These are phyloP conservation scores for Neonectria hederae DNA, from an alignment of 2,329 filamentous ascomycete species.

Conservation along the genomic window DNA sequence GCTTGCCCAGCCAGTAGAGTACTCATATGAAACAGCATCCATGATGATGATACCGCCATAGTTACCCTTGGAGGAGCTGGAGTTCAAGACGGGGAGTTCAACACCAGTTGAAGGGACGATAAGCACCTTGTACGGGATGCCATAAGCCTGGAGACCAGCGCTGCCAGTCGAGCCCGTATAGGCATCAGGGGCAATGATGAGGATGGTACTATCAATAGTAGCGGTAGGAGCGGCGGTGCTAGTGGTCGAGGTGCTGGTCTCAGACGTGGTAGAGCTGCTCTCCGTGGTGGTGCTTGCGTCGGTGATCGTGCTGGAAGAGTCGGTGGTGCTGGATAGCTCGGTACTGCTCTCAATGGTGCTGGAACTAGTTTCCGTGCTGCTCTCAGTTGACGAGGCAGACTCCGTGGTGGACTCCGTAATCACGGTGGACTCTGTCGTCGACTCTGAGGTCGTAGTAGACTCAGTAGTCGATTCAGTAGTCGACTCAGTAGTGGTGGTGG, in stretches of 20 bases:
- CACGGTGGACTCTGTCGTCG: not conserved
- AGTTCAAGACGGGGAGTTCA: conserved; percentile 25
- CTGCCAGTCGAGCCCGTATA: conserved; percentile 11
- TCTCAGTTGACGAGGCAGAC: too few species aligned
- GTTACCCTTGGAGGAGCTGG: conserved; percentile 11
- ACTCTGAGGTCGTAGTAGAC: not conserved
- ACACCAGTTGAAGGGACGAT: conserved; percentile 21
- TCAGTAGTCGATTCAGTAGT: not conserved
- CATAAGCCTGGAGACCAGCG: conserved; percentile 27
- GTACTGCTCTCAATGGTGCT: not conserved
- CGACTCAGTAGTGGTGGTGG: not conserved
- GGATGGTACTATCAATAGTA: conserved; percentile 20
- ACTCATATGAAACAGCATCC: conserved; percentile 27
- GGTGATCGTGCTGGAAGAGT: not conserved
- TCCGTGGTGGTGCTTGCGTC: not conserved
- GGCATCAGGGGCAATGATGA: conserved; percentile 13
- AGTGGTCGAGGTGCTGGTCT: not conserved
- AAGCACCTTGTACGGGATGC: conserved; percentile 26
- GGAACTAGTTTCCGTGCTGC: not conserved
- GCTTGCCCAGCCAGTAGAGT: conserved; percentile 24
- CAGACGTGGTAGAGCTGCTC: not conserved
- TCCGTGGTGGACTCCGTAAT: not conserved
- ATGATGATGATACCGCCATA: conserved; percentile 28
- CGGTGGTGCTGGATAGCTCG: not conserved
- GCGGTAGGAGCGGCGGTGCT: not conserved